Evolutionary conservation across 768 basidiomycete species (phyloP).

Genomic region (Boletus subparvulus): DNA sequence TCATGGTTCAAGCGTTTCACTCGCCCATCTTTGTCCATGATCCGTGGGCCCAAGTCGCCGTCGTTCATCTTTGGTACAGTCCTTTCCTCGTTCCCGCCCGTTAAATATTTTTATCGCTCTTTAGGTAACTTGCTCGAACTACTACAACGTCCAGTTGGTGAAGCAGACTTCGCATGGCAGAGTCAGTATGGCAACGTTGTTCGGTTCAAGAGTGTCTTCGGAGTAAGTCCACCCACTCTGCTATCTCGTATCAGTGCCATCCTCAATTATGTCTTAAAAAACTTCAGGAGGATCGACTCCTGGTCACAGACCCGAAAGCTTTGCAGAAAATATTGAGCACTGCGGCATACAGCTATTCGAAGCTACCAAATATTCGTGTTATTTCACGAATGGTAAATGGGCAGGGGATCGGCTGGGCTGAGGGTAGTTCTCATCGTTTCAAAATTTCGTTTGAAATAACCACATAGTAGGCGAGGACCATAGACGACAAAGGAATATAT

Average conservation of each 20-base stretch:
- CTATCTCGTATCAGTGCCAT: neutral
- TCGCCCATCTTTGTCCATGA: conserved; percentile 10
- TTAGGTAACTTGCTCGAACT: conserved; percentile 28
- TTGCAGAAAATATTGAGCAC: conserved; percentile 40
- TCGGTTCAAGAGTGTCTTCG: conserved; percentile 23
- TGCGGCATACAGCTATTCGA: conserved; percentile 41
- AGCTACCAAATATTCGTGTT: conserved; percentile 26
- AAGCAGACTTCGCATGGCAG: conserved; percentile 32
- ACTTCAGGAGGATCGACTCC: conserved; percentile 42
- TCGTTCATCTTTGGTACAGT: conserved; percentile 17
- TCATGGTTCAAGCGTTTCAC: neutral
- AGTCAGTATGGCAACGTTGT: conserved; percentile 27
- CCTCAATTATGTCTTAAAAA: conserved; percentile 8
- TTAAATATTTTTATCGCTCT: conserved; percentile 11
- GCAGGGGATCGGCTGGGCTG: conserved; percentile 38
- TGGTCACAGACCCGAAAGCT: conserved; percentile 48
- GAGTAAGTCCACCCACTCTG: conserved; percentile 11
- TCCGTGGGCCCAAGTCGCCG: conserved; percentile 13
- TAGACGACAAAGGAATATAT: conserved; percentile 50
- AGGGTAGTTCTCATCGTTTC: conserved; percentile 27
- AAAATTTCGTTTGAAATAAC: conserved; percentile 11
- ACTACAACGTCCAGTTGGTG: conserved; percentile 25
- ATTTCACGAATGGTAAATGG: conserved; percentile 23
- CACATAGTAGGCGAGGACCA: conserved; percentile 38
- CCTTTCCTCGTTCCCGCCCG: neutral